phyloP scores from a whole-genome alignment of 305 asterid genomes.

The Rubia tinctorum region DNA sequence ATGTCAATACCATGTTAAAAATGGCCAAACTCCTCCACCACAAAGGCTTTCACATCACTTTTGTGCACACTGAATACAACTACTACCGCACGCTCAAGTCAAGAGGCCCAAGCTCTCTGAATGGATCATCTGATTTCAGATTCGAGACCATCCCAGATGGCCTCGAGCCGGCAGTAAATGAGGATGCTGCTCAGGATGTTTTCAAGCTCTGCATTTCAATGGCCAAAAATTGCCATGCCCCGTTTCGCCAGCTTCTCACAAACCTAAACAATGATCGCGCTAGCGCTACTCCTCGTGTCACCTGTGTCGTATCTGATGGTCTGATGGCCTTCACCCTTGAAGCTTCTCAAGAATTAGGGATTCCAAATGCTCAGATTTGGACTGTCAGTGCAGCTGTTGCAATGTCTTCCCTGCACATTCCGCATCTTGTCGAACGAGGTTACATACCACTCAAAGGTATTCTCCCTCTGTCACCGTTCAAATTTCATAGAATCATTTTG shows the following conservation, averaged over 20 bases:
- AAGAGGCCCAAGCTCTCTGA: neutral
- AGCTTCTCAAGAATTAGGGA: neutral
- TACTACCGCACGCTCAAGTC: neutral
- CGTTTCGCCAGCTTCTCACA: neutral
- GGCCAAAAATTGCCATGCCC: neutral
- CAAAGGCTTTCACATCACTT: neutral
- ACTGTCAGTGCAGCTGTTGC: neutral
- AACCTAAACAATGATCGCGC: neutral
- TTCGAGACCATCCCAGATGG: slow-evolving; percentile 3
- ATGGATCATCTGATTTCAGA: slow-evolving; percentile 4
- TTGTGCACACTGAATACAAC: neutral
- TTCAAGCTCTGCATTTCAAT: neutral
- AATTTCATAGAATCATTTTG: too few relatives aligned
- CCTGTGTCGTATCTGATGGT: neutral
- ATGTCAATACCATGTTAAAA: neutral
- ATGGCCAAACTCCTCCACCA: neutral
- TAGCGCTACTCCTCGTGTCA: neutral
- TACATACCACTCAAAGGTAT: neutral
- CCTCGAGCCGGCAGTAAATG: neutral
- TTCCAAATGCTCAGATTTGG: neutral
- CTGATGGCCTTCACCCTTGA: neutral
- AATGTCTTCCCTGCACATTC: neutral
- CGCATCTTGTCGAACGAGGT: neutral
- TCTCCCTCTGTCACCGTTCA: too few relatives aligned
- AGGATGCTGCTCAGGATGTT: neutral